phyloP scores from a whole-genome alignment of 169 alveolate species.

The Neospora caninum region DNA sequence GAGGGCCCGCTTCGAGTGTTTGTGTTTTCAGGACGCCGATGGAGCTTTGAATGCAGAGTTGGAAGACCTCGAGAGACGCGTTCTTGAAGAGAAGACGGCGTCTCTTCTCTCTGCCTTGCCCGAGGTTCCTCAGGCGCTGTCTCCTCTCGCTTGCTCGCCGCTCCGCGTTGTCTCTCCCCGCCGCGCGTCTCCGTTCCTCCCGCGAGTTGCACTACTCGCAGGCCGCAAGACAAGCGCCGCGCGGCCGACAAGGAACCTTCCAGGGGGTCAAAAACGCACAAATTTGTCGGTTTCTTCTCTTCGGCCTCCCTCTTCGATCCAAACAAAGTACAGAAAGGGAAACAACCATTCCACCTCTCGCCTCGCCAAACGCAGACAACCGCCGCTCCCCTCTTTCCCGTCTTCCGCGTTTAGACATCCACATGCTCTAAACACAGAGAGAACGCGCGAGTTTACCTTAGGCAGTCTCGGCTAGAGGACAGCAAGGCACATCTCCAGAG shows the following conservation, averaged over 20 bases:
- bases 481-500: too few relatives aligned
- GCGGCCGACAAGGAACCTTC: neutral
- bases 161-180: neutral
- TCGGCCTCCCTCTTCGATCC: neutral
- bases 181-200: neutral
- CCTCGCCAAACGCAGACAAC: too few relatives aligned
- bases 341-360: too few relatives aligned
- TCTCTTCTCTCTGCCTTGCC: neutral
- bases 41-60: neutral
- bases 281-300: neutral
- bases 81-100: neutral
- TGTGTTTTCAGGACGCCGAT: neutral
- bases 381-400: too few relatives aligned
- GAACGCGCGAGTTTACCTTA: too few relatives aligned
- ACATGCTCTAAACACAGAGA: too few relatives aligned
- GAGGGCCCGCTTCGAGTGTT: too few relatives aligned
- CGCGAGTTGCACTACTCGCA: neutral
- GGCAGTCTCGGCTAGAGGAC: too few relatives aligned
- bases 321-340: too few relatives aligned
- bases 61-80: neutral
- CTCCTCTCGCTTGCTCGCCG: neutral
- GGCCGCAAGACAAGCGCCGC: neutral
- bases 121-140: neutral
- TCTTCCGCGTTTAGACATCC: too few relatives aligned
- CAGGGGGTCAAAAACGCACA: neutral